These are phyloP conservation scores for Alternaria brassicicola DNA, from an alignment of 2,329 filamentous ascomycete genomes.

Conservation along the genomic window DNA sequence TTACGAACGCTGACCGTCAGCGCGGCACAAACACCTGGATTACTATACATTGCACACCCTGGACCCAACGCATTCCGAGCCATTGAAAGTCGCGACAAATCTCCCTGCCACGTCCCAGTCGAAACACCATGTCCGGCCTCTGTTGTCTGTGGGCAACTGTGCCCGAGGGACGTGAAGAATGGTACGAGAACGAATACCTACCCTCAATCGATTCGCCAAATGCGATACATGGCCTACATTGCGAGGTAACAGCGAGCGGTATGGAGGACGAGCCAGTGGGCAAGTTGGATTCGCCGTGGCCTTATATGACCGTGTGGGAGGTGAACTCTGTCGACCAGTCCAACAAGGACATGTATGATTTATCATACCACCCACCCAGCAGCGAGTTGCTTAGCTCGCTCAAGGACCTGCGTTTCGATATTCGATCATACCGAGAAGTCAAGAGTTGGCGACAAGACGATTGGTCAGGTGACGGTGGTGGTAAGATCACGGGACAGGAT, in stretches of 20 bases:
- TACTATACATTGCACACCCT: background rate
- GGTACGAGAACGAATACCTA: slow-evolving; percentile 26
- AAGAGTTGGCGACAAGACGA: slow-evolving; percentile 21
- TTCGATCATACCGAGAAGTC: slow-evolving; percentile 19
- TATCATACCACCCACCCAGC: slow-evolving; percentile 6
- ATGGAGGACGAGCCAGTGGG: slow-evolving; percentile 24
- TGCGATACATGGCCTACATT: slow-evolving; percentile 17
- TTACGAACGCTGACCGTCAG: background rate
- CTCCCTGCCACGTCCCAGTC: background rate
- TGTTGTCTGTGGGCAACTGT: slow-evolving; percentile 28
- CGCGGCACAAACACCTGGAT: background rate
- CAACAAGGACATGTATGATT: slow-evolving; percentile 4
- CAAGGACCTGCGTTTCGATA: slow-evolving; percentile 17
- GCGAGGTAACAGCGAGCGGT: slow-evolving; percentile 19
- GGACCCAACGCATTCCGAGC: background rate
- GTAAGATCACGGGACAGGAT: slow-evolving; percentile 9
- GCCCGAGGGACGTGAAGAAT: slow-evolving; percentile 13
- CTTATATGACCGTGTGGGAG: slow-evolving; percentile 18
- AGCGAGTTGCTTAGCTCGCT: slow-evolving; percentile 3
- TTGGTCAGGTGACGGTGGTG: slow-evolving; percentile 16
- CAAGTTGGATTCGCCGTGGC: slow-evolving; percentile 24
- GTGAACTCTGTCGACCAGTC: slow-evolving; percentile 1
- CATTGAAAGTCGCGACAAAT: background rate
- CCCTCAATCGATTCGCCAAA: slow-evolving; percentile 7
- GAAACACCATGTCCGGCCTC: slow-evolving; percentile 24